Evolutionary conservation across 148 eudicot species (phyloP).

Genomic region (Camellia lanceoleosa): DNA sequence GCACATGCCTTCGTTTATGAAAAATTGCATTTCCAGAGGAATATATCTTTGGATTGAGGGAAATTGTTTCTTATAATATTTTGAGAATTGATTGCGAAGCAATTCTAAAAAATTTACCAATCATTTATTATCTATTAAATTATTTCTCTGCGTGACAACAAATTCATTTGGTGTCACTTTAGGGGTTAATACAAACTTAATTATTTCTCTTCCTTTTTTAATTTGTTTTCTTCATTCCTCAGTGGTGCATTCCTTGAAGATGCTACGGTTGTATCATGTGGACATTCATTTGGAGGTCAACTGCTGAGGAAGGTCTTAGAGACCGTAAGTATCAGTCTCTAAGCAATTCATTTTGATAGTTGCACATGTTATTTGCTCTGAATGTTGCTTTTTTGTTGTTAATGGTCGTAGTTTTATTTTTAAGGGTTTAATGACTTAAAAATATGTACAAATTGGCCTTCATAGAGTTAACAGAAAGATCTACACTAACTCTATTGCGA

Average conservation of each 20-base stretch:
- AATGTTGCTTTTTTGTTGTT: constrained; percentile 5
- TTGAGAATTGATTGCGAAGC: background rate
- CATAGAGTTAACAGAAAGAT: background rate
- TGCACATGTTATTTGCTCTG: background rate
- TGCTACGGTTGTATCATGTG: constrained; percentile 82
- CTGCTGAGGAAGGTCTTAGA: constrained; percentile 73
- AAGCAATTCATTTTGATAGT: background rate
- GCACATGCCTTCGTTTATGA: background rate
- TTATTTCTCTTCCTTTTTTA: background rate
- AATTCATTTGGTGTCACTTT: background rate
- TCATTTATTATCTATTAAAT: background rate
- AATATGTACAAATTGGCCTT: background rate
- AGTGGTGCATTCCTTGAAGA: constrained; percentile 94
- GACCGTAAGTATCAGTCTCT: constrained; percentile 38
- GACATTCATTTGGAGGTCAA: constrained; percentile 92
- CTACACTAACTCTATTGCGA: background rate
- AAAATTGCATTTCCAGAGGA: background rate
- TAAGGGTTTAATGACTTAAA: background rate
- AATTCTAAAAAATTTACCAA: background rate
- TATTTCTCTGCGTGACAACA: background rate
- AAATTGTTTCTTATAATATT: background rate
- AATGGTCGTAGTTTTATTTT: background rate
- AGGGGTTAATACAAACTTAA: background rate
- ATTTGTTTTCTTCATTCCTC: constrained; percentile 19
- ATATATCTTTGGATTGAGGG: background rate